Evolutionary conservation across 495 filamentous ascomycete genomes (phyloP), one percentile per base, ranked within the genome.

Genomic region (Cetradonia linearis): DNA sequence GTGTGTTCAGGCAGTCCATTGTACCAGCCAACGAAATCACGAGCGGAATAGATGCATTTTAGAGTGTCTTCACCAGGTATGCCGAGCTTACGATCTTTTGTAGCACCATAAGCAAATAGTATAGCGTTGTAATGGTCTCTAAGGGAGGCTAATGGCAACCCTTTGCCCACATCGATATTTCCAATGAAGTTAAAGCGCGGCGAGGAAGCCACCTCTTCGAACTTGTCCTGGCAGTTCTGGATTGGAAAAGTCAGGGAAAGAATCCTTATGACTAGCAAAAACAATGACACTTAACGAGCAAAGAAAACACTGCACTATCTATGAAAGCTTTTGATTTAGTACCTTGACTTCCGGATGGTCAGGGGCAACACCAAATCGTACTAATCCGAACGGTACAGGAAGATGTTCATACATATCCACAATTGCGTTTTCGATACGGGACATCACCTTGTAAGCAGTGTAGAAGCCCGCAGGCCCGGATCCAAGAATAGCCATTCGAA

Each of bases 271-370:
- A 23, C 42, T 25, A 13, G 20, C 3, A 20, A 11, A 10, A 25
- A 2, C 9, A 46, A 11, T 10, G 11, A 46, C 11, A 11, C 46
- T 11, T 10, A 36, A 44, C 2, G 27, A 52, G 30, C 28, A 28
- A 16, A 23, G 20, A 30, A 28, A 14, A 5, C n/a, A 61, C 44
- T 30, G 44, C 9, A 27, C 25, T 10, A 10, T 33, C 23, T 33
- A 50, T 37, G 28, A 42, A 34, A 31, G 18, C 18, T 44, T 9
- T 42, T 7, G 7, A 42, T 16, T 48, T 23, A 25, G 1, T 78
- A 93, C 91, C 83, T 98, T 98, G 46, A 97, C 93, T 74, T 97
- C 91, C 16, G 93, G 91, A 71, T 98, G 93, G 69, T 98, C 93
- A 9, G 93, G 93, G 13, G 93, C 94, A 54, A 98, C 93, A 16